phyloP scores from a whole-genome alignment of 306 rosid genomes.

The Acacia crassicarpa region DNA sequence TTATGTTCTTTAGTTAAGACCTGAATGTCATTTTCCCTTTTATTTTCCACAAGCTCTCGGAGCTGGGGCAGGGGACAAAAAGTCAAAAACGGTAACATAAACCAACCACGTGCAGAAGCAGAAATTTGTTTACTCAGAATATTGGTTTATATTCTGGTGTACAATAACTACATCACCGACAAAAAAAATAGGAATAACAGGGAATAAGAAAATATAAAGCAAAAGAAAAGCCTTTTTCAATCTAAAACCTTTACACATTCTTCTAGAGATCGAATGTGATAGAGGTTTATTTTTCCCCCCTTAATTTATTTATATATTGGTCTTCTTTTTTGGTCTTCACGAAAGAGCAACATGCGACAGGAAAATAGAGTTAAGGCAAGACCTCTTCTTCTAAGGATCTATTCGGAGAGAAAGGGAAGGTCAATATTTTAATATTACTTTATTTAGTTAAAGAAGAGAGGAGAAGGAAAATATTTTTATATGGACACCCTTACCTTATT shows the following conservation, averaged over 20 bases:
- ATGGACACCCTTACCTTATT: too few relatives aligned
- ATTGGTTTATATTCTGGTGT: background rate
- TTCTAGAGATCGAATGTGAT: background rate
- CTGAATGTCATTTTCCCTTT: too few relatives aligned
- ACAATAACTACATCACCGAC: background rate
- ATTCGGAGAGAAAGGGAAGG: too few relatives aligned
- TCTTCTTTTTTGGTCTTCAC: background rate
- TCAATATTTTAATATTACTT: too few relatives aligned
- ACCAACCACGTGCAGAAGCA: background rate
- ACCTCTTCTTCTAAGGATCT: background rate
- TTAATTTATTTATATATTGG: background rate
- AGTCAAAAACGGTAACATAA: background rate
- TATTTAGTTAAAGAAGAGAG: too few relatives aligned
- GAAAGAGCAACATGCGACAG: background rate
- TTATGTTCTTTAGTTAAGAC: too few relatives aligned
- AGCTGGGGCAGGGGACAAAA: background rate
- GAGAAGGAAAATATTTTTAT: too few relatives aligned
- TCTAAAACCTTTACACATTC: slow-evolving; percentile 11
- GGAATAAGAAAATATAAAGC: background rate
- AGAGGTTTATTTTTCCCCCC: background rate
- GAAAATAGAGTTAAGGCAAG: background rate
- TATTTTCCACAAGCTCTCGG: background rate
- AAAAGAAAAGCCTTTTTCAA: background rate
- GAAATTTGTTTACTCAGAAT: background rate
- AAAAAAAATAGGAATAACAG: background rate